Conservation (phyloP, 1,139 yeast species). For the Scheffersomyces parashehatae region DNA sequence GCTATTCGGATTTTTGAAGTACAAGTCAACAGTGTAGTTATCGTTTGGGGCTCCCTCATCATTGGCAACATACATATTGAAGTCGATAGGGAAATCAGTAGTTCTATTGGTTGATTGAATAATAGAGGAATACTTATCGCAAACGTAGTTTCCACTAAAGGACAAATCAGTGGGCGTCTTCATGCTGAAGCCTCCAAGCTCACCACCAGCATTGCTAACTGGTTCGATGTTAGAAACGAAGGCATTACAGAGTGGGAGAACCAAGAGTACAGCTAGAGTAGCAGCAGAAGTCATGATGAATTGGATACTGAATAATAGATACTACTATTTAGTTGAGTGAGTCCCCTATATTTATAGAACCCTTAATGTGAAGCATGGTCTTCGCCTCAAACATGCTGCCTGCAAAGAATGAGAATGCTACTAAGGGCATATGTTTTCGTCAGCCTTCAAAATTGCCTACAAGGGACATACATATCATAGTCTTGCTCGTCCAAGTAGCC, state of each 20-base stretch:
- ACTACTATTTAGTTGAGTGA: not conserved
- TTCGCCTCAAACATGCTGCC: too few species aligned
- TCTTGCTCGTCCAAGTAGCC: too few species aligned
- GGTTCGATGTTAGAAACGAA: slow-evolving; percentile 13
- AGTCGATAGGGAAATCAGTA: slow-evolving; percentile 16
- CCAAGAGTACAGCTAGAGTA: slow-evolving; percentile 2
- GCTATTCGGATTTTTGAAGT: slow-evolving; percentile 16
- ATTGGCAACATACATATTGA: slow-evolving; percentile 18
- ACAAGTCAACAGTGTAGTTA: slow-evolving; percentile 20
- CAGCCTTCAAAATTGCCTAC: too few species aligned
- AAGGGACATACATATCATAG: too few species aligned
- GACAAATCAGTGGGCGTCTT: slow-evolving; percentile 14
- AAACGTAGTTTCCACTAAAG: slow-evolving; percentile 17
- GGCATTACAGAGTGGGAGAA: slow-evolving; percentile 5
- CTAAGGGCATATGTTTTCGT: too few species aligned
- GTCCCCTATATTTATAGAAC: not conserved
- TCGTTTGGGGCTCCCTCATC: slow-evolving; percentile 11
- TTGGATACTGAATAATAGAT: not conserved
- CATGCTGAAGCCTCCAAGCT: slow-evolving; percentile 3
- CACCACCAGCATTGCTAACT: slow-evolving; percentile 7
- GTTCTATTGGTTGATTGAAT: slow-evolving; percentile 16
- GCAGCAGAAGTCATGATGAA: slow-evolving; percentile 2
- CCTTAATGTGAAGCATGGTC: too few species aligned
- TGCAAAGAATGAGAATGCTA: too few species aligned
- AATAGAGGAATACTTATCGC: slow-evolving; percentile 19